Percentiles rank a stretch among this genome's conserved stretches.
Conservation (phyloP, 768 basidiomycete species). For the Tephrocybe sp. region DNA sequence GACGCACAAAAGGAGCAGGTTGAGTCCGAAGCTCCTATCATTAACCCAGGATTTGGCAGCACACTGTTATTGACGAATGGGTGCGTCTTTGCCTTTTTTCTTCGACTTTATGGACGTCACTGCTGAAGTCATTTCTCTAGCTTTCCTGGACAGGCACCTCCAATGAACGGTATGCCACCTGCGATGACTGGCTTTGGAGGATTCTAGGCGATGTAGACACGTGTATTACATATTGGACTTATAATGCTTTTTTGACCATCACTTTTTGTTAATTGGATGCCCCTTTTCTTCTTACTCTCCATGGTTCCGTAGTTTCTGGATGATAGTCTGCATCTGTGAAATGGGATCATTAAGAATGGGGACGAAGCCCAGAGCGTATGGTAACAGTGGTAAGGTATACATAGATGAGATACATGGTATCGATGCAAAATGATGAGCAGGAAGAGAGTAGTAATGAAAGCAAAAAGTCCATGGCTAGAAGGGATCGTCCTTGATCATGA, state of each 20-base stretch:
- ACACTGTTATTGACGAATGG: conserved; percentile 74
- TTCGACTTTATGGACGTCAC: conserved; percentile 6
- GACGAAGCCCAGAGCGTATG: neutral
- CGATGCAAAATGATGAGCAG: conserved; percentile 6
- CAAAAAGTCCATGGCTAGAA: neutral
- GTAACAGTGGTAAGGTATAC: conserved; percentile 18
- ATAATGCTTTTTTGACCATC: conserved; percentile 19
- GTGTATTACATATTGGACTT: conserved; percentile 29
- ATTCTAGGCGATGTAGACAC: conserved; percentile 23
- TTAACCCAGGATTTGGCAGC: conserved; percentile 72
- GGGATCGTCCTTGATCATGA: neutral
- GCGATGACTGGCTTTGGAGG: conserved; percentile 69
- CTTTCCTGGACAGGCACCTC: conserved; percentile 64
- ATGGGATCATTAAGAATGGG: neutral
- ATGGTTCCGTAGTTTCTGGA: neutral
- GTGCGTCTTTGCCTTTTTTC: conserved; percentile 42
- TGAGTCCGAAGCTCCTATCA: conserved; percentile 84
- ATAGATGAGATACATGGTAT: conserved; percentile 20
- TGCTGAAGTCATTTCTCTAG: conserved; percentile 28
- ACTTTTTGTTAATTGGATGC: conserved; percentile 26
- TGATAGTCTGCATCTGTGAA: neutral
- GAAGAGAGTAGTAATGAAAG: neutral
- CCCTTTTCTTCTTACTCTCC: conserved; percentile 3
- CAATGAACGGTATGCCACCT: conserved; percentile 71
- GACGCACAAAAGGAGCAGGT: conserved; percentile 87